These are phyloP conservation scores for Cercospora sesami DNA, from an alignment of 2,329 filamentous ascomycete genomes.

Conservation along the genomic window DNA sequence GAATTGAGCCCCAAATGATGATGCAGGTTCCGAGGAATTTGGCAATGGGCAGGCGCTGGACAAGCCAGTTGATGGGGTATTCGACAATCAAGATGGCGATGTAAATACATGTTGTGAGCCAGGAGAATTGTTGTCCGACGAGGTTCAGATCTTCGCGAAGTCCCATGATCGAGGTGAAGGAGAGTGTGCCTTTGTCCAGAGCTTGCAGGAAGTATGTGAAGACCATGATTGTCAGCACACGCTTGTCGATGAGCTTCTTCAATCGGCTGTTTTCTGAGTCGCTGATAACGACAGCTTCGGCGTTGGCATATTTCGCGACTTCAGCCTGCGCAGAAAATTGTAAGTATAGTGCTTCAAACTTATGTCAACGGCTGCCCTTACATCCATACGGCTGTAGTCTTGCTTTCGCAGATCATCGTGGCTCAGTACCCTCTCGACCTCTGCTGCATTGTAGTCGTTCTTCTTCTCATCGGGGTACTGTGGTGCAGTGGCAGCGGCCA, in stretches of 20 bases:
- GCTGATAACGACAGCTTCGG: slow-evolving; percentile 57
- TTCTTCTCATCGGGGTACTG: slow-evolving; percentile 8
- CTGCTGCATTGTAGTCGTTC: slow-evolving; percentile 25
- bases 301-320: slow-evolving; percentile 66
- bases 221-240: slow-evolving; percentile 70
- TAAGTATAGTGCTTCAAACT: background rate
- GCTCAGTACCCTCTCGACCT: slow-evolving; percentile 54
- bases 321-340: slow-evolving; percentile 50
- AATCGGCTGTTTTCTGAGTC: slow-evolving; percentile 62
- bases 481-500: slow-evolving; percentile 9
- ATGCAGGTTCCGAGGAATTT: slow-evolving; percentile 65
- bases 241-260: slow-evolving; percentile 64
- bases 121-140: slow-evolving; percentile 58
- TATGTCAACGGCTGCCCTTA: background rate
- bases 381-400: slow-evolving; percentile 63
- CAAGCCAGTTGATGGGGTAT: slow-evolving; percentile 66
- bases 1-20: slow-evolving; percentile 61
- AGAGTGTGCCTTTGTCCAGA: slow-evolving; percentile 67
- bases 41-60: slow-evolving; percentile 61
- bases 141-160: slow-evolving; percentile 52
- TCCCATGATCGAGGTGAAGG: slow-evolving; percentile 64
- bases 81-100: slow-evolving; percentile 69
- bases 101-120: slow-evolving; percentile 74
- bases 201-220: slow-evolving; percentile 71
- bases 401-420: slow-evolving; percentile 50